Evolutionary conservation across 2,329 filamentous ascomycete species (phyloP).

Genomic region (Phyllosticta citriasiana): DNA sequence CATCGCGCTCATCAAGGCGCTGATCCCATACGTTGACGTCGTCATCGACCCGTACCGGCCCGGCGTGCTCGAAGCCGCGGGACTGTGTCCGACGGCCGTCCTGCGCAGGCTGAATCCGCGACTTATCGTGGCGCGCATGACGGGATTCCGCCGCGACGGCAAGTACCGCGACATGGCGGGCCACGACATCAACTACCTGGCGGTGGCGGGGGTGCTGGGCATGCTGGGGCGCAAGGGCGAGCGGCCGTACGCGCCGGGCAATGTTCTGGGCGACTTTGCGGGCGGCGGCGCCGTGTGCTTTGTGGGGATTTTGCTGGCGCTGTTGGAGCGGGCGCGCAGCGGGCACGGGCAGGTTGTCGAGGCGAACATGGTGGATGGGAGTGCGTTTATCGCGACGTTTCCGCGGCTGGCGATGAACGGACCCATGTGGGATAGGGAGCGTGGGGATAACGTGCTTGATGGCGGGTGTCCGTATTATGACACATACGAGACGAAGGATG

Average conservation of each 20-base stretch:
- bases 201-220: conserved; percentile 68
- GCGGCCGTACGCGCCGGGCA: conserved; percentile 68
- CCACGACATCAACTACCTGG: conserved; percentile 94
- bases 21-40: conserved; percentile 59
- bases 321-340: conserved; percentile 53
- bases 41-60: conserved; percentile 91
- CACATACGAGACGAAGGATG: conserved; percentile 75
- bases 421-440: conserved; percentile 49
- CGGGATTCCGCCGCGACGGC: conserved; percentile 80
- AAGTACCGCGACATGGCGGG: conserved; percentile 82
- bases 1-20: conserved; percentile 52
- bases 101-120: conserved; percentile 60
- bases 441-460: conserved; percentile 73
- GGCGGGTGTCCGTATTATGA: conserved; percentile 82
- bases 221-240: conserved; percentile 62
- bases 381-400: conserved; percentile 67
- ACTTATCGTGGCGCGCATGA: conserved; percentile 76
- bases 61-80: conserved; percentile 76
- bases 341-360: conserved; percentile 82
- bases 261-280: conserved; percentile 83
- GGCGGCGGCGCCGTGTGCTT: conserved; percentile 78
- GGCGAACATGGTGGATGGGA: conserved; percentile 94
- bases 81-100: conserved; percentile 58
- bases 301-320: conserved; percentile 69
- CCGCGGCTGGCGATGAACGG: conserved; percentile 58